Percentiles rank a stretch among this genome's conserved stretches.
Evolutionary conservation across 2,329 filamentous ascomycete species (phyloP).

Genomic region (Harringtonia aguacate): DNA sequence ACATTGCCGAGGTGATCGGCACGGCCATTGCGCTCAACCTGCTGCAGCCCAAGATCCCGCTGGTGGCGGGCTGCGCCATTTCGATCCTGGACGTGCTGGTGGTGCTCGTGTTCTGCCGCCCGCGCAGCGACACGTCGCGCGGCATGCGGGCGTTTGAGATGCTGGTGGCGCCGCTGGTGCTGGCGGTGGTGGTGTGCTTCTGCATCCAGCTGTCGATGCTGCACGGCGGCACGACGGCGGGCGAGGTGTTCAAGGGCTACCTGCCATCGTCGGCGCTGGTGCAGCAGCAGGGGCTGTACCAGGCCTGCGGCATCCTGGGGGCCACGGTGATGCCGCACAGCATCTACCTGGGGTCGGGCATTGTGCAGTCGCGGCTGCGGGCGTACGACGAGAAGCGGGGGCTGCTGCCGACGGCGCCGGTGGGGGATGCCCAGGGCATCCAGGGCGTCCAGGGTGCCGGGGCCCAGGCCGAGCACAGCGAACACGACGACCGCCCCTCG

Average conservation of each 20-base stretch:
- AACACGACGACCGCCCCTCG: constrained; percentile 13
- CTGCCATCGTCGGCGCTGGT: constrained; percentile 50
- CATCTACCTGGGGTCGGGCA: constrained; percentile 57
- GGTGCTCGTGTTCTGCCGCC: constrained; percentile 56
- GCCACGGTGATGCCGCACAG: constrained; percentile 67
- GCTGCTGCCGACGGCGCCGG: constrained; percentile 27
- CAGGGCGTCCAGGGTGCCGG: too few relatives aligned
- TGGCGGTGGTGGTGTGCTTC: constrained; percentile 62
- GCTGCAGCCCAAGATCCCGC: constrained; percentile 49
- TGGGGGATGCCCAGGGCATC: too few relatives aligned
- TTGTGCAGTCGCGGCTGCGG: constrained; percentile 55
- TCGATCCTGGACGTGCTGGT: constrained; percentile 59
- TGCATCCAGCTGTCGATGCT: constrained; percentile 59
- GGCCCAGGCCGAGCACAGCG: constrained; percentile 15
- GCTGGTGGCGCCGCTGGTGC: constrained; percentile 51
- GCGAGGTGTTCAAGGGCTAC: constrained; percentile 54
- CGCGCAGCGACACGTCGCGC: constrained; percentile 35
- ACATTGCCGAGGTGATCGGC: constrained; percentile 63
- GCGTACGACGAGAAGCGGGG: constrained; percentile 52
- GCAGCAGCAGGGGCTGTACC: constrained; percentile 48
- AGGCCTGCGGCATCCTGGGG: constrained; percentile 66
- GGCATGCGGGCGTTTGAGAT: constrained; percentile 53
- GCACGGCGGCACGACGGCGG: constrained; percentile 34
- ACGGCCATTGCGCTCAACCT: constrained; percentile 61
- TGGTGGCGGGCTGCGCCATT: constrained; percentile 58